phyloP scores from a whole-genome alignment of 495 filamentous ascomycete genomes.

The Penicillium tannophilum region DNA sequence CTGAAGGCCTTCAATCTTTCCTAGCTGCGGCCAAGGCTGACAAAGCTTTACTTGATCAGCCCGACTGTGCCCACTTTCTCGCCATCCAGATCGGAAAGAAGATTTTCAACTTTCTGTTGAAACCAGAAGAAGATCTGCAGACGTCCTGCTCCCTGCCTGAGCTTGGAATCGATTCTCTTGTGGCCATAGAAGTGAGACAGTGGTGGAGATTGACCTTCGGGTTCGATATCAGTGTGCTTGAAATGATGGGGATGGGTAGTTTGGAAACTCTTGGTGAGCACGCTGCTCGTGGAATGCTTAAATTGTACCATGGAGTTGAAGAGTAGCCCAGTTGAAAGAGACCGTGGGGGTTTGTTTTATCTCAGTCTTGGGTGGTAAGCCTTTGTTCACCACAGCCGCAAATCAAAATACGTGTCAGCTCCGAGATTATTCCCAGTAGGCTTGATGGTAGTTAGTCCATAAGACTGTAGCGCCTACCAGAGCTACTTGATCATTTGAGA shows the following conservation, averaged over 20 bases:
- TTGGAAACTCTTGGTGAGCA: constrained; percentile 8
- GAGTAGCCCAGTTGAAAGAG: too few species aligned
- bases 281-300: constrained; percentile 7
- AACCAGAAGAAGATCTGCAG: constrained; percentile 29
- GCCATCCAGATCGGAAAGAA: constrained; percentile 48
- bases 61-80: constrained; percentile 34
- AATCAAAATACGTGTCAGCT: too few species aligned
- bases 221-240: constrained; percentile 38
- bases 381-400: too few species aligned
- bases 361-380: too few species aligned
- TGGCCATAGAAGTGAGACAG: constrained; percentile 46
- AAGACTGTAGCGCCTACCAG: too few species aligned
- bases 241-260: constrained; percentile 27
- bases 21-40: constrained; percentile 13
- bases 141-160: constrained; percentile 37
- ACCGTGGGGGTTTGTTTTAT: too few species aligned
- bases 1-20: constrained; percentile 15
- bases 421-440: too few species aligned
- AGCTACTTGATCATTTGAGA: too few species aligned
- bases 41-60: constrained; percentile 2
- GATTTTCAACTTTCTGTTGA: constrained; percentile 31
- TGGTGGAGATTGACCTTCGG: constrained; percentile 40
- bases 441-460: too few species aligned
- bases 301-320: neutral
- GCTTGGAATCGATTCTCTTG: constrained; percentile 47